Evolutionary conservation across 1,139 yeast species (phyloP).

Genomic region (Blastobotrys petasosporus): DNA sequence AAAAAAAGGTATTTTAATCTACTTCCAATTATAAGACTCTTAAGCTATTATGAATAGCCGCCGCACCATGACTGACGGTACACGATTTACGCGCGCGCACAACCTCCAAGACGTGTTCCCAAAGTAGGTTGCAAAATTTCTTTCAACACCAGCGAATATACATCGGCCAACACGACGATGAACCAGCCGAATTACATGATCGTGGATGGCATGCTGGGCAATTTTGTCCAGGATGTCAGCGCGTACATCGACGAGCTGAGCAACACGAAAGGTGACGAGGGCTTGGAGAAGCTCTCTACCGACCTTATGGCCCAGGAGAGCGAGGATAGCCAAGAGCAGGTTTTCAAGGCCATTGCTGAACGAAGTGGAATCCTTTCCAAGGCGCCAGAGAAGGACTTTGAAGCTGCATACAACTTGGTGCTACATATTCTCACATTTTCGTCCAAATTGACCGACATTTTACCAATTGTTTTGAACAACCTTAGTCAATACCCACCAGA

Average conservation of each 20-base stretch:
- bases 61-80: no score
- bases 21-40: no score
- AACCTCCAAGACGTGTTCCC: background rate
- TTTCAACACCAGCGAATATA: no score
- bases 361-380: conserved; percentile 28
- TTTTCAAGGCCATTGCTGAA: conserved; percentile 32
- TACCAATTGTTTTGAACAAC: conserved; percentile 31
- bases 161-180: background rate
- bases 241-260: conserved; percentile 35
- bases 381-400: conserved; percentile 38
- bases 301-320: conserved; percentile 24
- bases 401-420: conserved; percentile 38
- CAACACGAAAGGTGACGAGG: conserved; percentile 23
- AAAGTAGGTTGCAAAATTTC: background rate
- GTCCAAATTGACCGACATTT: conserved; percentile 29
- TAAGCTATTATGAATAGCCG: no score
- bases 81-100: no score
- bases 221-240: conserved; percentile 36
- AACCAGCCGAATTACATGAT: conserved; percentile 27
- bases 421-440: conserved; percentile 35
- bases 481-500: conserved; percentile 29
- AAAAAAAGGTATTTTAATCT: no score
- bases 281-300: conserved; percentile 21
- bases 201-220: conserved; percentile 36
- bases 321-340: conserved; percentile 26